A percentile compares a stretch with the other conserved stretches of the same genome.
Conservation (phyloP, 139 green algal genomes). For the Mychonastes homosphaera region DNA sequence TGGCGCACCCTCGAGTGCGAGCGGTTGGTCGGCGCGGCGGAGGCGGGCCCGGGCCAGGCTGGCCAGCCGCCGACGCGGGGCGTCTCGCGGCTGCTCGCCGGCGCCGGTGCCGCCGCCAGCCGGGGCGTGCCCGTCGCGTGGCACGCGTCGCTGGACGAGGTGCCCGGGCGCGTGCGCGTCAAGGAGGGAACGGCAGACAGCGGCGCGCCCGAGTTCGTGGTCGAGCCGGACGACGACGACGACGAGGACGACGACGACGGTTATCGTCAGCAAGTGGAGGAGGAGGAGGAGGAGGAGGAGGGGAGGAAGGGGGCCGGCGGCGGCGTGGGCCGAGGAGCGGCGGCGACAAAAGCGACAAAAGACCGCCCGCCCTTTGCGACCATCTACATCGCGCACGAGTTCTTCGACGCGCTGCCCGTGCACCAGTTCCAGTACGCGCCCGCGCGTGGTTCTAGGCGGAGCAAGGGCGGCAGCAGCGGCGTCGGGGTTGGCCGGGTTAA, state of each 20-base stretch:
- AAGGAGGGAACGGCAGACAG: too few relatives aligned
- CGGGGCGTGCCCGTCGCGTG: constrained; percentile 50
- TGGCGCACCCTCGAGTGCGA: constrained; percentile 25
- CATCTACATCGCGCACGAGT: constrained; percentile 90
- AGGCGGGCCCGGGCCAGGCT: background rate
- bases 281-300: too few relatives aligned
- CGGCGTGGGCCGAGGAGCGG: too few relatives aligned
- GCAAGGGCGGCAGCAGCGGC: constrained; percentile 16
- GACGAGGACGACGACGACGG: too few relatives aligned
- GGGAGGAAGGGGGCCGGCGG: too few relatives aligned
- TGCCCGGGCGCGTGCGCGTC: constrained; percentile 42
- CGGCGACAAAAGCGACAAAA: too few relatives aligned
- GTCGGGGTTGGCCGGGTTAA: constrained; percentile 6
- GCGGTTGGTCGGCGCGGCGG: constrained; percentile 2
- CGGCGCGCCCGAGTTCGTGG: too few relatives aligned
- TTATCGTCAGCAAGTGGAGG: too few relatives aligned
- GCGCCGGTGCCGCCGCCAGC: too few relatives aligned
- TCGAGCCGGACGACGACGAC: too few relatives aligned
- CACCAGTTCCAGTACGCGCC: constrained; percentile 77
- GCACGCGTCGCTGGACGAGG: constrained; percentile 53
- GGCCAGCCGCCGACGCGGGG: background rate
- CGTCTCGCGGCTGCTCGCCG: background rate
- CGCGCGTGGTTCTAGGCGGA: constrained; percentile 1
- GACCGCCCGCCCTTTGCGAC: constrained; percentile 26
- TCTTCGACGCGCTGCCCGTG: constrained; percentile 92